These are phyloP conservation scores for Candida nitratophila DNA, from an alignment of 805 yeast genomes.

Conservation along the genomic window DNA sequence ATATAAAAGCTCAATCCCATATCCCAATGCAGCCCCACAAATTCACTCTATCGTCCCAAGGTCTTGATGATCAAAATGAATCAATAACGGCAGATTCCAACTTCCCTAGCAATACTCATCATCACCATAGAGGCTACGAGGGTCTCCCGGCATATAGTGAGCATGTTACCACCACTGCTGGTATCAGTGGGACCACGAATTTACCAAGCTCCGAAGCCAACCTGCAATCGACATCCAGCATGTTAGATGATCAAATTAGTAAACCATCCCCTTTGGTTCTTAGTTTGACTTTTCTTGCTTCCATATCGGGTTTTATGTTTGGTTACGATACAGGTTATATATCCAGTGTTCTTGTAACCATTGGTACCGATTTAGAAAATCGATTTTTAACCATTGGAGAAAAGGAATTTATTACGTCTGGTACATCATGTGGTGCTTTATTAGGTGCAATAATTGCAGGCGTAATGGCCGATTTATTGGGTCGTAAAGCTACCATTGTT, in stretches of 20 bases:
- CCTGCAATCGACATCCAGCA: conserved; percentile 8
- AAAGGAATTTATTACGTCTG: conserved; percentile 46
- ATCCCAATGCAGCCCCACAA: no score
- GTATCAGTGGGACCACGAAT: no score
- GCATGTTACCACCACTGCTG: no score
- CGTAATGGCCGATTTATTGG: conserved; percentile 38
- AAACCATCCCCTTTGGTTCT: conserved; percentile 34
- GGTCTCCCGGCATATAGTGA: no score
- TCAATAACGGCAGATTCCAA: no score
- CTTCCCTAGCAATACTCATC: no score
- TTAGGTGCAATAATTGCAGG: conserved; percentile 45
- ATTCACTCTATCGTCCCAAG: no score
- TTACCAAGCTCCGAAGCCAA: no score
- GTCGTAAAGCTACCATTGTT: conserved; percentile 39
- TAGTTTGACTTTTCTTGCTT: conserved; percentile 40
- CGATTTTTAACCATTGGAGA: conserved; percentile 34
- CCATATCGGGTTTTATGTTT: conserved; percentile 54
- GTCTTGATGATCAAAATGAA: no score
- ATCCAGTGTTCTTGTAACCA: conserved; percentile 46
- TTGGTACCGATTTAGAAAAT: conserved; percentile 39
- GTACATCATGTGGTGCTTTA: conserved; percentile 50
- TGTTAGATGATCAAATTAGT: conserved; percentile 8
- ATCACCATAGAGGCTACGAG: no score
- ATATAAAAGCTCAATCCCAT: no score
- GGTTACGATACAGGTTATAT: conserved; percentile 58